A percentile compares a stretch with the other conserved stretches of the same genome.
phyloP scores from a whole-genome alignment of 495 filamentous ascomycete genomes.

The Penicillium daleae region DNA sequence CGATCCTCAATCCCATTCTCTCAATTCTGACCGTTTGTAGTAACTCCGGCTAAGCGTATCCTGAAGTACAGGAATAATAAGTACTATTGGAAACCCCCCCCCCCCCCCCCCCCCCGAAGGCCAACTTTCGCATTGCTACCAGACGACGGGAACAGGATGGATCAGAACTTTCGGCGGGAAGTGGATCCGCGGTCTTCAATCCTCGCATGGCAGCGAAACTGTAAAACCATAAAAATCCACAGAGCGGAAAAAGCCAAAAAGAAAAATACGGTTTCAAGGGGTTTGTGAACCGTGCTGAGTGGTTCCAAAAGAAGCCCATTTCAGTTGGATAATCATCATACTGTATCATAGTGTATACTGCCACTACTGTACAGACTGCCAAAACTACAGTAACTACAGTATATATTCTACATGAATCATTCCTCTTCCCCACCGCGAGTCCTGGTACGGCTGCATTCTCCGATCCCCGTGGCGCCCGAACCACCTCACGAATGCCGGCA shows the following conservation, averaged over 20 bases:
- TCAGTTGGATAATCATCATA: not conserved
- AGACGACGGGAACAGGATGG: not conserved
- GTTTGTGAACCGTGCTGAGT: not conserved
- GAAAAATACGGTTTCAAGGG: not conserved
- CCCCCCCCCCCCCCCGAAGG: too few relatives aligned
- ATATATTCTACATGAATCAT: not conserved
- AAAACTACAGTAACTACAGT: too few relatives aligned
- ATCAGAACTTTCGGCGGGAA: slow-evolving; percentile 9
- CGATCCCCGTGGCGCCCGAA: slow-evolving; percentile 8
- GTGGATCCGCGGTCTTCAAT: slow-evolving; percentile 7
- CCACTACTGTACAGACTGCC: too few relatives aligned
- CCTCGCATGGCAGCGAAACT: slow-evolving; percentile 13
- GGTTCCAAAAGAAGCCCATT: not conserved
- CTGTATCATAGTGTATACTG: not conserved
- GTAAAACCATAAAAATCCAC: slow-evolving; percentile 2
- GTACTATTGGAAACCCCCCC: too few relatives aligned
- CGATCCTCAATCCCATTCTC: not conserved
- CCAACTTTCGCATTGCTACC: not conserved
- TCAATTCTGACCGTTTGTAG: not conserved
- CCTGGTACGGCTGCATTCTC: not conserved
- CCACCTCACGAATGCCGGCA: slow-evolving; percentile 2
- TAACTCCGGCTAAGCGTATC: too few relatives aligned
- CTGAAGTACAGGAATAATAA: too few relatives aligned
- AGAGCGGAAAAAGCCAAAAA: not conserved
- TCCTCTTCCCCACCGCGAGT: not conserved